Percentiles rank a stretch among this genome's conserved stretches.
Evolutionary conservation across 345 rosid species (phyloP).

Genomic region (Laguncularia racemosa): DNA sequence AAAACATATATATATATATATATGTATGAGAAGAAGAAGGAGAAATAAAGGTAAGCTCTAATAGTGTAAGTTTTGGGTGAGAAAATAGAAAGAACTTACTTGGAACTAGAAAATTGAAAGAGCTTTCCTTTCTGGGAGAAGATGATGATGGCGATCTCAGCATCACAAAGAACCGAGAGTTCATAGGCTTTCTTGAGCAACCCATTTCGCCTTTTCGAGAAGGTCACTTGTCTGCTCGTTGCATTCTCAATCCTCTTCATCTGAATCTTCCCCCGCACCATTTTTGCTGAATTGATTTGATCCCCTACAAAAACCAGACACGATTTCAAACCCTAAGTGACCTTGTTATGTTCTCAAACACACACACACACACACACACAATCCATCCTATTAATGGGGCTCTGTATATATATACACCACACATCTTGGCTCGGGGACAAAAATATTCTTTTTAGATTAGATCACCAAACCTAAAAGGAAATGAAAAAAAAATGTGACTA

Average conservation of each 20-base stretch:
- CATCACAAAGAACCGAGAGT: constrained; percentile 14
- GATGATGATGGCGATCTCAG: constrained; percentile 6
- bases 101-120: constrained; percentile 5
- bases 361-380: too few relatives aligned
- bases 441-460: background rate
- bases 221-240: constrained; percentile 13
- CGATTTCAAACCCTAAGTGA: background rate
- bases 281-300: background rate
- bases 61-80: background rate
- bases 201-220: constrained; percentile 13
- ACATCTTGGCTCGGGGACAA: background rate
- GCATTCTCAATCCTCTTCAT: constrained; percentile 9
- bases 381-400: too few relatives aligned
- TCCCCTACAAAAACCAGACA: background rate
- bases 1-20: too few relatives aligned
- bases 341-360: too few relatives aligned
- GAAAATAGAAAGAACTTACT: constrained; percentile 1
- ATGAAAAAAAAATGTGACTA: background rate
- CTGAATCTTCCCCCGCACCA: constrained; percentile 15
- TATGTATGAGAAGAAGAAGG: too few relatives aligned
- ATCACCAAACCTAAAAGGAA: background rate
- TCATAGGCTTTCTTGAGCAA: constrained; percentile 13
- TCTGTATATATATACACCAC: too few relatives aligned
- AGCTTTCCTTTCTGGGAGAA: constrained; percentile 14
- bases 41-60: too few relatives aligned